Conservation (phyloP, 108 stramenopile species). For the Nitzschia sp. region DNA sequence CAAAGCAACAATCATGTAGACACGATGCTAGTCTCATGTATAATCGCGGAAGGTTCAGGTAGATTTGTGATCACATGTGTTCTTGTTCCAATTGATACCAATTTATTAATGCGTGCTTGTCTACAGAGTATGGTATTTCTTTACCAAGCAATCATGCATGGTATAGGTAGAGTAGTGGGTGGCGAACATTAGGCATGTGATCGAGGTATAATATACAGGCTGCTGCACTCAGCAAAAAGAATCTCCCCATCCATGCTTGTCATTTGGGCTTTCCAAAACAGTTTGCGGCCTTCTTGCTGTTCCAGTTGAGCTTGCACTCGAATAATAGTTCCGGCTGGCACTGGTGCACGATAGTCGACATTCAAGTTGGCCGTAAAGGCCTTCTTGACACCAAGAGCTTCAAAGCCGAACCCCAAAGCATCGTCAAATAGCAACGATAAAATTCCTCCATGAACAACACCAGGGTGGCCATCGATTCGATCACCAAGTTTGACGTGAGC, state of each 20-base stretch:
- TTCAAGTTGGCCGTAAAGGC: constrained; percentile 52
- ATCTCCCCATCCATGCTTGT: constrained; percentile 30
- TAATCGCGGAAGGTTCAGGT: too few species aligned
- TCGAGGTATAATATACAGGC: constrained; percentile 54
- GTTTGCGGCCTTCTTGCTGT: constrained; percentile 39
- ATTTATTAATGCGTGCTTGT: too few species aligned
- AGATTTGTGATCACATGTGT: too few species aligned
- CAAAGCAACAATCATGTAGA: constrained; percentile 2
- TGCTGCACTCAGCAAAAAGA: constrained; percentile 52
- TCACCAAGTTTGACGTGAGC: constrained; percentile 45
- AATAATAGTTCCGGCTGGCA: constrained; percentile 36
- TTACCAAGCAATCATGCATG: too few species aligned
- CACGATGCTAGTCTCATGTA: neutral
- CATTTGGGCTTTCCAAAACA: constrained; percentile 44
- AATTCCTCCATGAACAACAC: constrained; percentile 65
- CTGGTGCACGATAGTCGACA: constrained; percentile 42
- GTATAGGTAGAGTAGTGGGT: too few species aligned
- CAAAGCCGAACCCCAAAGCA: constrained; percentile 47
- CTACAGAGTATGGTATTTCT: too few species aligned
- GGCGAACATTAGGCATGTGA: neutral
- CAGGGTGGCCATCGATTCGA: constrained; percentile 48
- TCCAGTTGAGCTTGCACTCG: constrained; percentile 23
- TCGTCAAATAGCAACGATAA: constrained; percentile 59
- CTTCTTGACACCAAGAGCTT: constrained; percentile 33
- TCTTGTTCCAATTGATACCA: too few species aligned